phyloP scores from a whole-genome alignment of 2,329 filamentous ascomycete species.

The Diplocarpon mali region DNA sequence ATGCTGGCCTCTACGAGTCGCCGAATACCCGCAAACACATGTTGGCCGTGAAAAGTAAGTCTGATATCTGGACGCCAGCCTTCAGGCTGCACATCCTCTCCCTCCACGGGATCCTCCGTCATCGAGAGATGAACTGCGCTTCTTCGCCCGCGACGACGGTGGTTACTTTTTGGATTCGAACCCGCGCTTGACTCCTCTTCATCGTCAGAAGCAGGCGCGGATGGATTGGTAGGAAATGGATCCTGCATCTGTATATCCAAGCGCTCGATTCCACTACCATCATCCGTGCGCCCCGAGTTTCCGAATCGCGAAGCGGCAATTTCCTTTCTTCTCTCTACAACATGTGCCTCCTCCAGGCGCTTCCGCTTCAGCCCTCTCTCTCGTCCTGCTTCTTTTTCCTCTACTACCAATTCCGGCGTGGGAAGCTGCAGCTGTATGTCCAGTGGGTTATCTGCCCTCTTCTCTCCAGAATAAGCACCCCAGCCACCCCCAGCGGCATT shows the following conservation, averaged over 20 bases:
- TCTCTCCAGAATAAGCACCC: conserved; percentile 60
- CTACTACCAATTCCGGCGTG: conserved; percentile 32
- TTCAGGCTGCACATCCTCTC: conserved; percentile 23
- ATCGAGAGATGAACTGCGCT: conserved; percentile 18
- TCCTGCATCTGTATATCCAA: conserved; percentile 51
- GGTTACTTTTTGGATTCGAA: conserved; percentile 12
- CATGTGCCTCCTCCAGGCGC: conserved; percentile 25
- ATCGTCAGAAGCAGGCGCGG: conserved; percentile 11
- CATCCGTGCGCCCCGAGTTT: conserved; percentile 40
- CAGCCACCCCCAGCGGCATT: conserved; percentile 70
- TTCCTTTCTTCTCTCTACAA: conserved; percentile 46
- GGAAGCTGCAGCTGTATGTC: conserved; percentile 30
- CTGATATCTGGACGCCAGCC: conserved; percentile 48
- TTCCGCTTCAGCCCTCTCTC: conserved; percentile 22
- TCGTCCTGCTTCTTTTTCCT: conserved; percentile 23
- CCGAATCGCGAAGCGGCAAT: conserved; percentile 64
- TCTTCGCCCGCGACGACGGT: conserved; percentile 21
- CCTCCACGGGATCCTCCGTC: conserved; percentile 14
- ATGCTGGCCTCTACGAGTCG: conserved; percentile 67
- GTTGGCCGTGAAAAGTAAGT: conserved; percentile 61
- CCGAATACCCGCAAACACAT: conserved; percentile 72
- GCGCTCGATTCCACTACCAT: conserved; percentile 50
- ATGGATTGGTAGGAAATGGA: conserved; percentile 33
- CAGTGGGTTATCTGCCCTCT: conserved; percentile 36
- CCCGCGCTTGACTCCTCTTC: conserved; percentile 11